Percentiles rank a stretch among this genome's conserved stretches.
phyloP scores from a whole-genome alignment of 495 filamentous ascomycete species.

The Trichoderma erinaceum region DNA sequence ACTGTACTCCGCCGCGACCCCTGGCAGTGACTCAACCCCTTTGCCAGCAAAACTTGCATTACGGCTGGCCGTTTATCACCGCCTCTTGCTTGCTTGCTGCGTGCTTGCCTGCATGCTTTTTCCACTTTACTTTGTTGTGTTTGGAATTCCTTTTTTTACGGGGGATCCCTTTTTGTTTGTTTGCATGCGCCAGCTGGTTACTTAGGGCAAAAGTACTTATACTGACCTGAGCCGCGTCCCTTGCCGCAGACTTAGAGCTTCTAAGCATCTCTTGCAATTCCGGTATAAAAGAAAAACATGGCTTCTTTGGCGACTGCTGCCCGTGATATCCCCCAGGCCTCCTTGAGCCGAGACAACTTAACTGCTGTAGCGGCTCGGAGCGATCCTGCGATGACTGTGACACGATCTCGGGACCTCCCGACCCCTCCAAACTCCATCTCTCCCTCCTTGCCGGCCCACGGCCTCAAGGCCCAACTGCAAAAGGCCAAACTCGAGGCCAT shows the following conservation, averaged over 20 bases:
- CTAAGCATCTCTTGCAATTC: constrained; percentile 3
- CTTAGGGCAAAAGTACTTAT: not conserved
- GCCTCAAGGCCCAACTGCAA: constrained; percentile 57
- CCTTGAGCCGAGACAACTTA: constrained; percentile 54
- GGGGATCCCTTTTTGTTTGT: not conserved
- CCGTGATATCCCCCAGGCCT: constrained; percentile 68
- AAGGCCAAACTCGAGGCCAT: constrained; percentile 58
- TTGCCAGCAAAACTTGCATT: constrained; percentile 13
- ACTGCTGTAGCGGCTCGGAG: constrained; percentile 53
- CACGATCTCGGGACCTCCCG: constrained; percentile 59
- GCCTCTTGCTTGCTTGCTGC: constrained; percentile 6
- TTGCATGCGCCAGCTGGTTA: not conserved
- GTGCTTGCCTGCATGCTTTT: not conserved
- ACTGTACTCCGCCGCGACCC: constrained; percentile 24
- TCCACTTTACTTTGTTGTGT: not conserved
- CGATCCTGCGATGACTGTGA: constrained; percentile 41
- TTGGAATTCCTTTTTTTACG: not conserved
- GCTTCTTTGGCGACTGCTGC: constrained; percentile 54
- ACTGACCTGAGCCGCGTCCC: not conserved
- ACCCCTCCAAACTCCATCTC: constrained; percentile 97
- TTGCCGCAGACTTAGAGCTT: constrained; percentile 4
- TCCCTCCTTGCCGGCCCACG: constrained; percentile 76
- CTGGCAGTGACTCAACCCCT: constrained; percentile 37
- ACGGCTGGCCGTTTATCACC: not conserved
- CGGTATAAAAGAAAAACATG: constrained; percentile 34